Conservation (phyloP, 2,329 filamentous ascomycete genomes). For the Apiospora phragmitis region DNA sequence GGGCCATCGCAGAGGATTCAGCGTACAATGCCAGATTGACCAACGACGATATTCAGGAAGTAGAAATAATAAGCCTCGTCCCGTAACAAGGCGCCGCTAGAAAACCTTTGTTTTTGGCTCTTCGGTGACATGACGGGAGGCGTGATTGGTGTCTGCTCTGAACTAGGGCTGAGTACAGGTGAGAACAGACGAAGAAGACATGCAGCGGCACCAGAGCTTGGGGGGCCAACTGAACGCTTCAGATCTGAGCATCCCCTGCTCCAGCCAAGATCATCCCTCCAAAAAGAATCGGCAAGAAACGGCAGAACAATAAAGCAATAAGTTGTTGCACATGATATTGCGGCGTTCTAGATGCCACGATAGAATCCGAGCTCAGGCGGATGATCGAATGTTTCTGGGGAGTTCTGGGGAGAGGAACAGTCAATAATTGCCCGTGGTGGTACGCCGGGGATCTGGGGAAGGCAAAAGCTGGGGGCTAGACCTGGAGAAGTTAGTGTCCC, state of each 20-base stretch:
- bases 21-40: not conserved
- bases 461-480: not conserved
- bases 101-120: not conserved
- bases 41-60: not conserved
- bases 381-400: not conserved
- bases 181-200: not conserved
- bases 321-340: not conserved
- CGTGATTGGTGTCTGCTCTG: not conserved
- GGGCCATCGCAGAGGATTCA: not conserved
- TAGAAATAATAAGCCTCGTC: not conserved
- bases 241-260: not conserved
- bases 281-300: not conserved
- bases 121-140: not conserved
- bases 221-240: not conserved
- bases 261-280: not conserved
- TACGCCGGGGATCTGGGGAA: not conserved
- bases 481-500: conserved; percentile 6
- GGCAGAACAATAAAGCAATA: not conserved
- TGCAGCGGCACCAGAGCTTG: not conserved
- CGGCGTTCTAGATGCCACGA: not conserved
- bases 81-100: not conserved
- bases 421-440: not conserved
- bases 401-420: not conserved
- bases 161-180: not conserved
- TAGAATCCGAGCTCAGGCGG: not conserved